These are phyloP conservation scores for Orbilia blumenaviensis DNA, from an alignment of 2,329 filamentous ascomycete species.

Conservation along the genomic window DNA sequence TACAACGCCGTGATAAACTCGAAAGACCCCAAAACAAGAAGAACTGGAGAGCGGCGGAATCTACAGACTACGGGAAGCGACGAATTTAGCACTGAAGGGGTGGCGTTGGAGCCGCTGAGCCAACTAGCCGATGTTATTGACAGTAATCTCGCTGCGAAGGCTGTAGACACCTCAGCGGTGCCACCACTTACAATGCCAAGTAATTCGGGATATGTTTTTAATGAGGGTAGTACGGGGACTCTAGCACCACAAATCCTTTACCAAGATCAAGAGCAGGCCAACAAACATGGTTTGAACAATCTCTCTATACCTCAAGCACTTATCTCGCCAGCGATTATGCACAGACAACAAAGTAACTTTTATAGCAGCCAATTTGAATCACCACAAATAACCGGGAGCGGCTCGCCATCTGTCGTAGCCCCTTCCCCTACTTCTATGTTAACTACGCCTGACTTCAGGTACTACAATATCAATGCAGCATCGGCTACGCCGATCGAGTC, in stretches of 20 bases:
- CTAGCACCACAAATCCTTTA: too few species aligned
- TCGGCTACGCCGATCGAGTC: not conserved
- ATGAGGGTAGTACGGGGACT: too few species aligned
- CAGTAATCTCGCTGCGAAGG: too few species aligned
- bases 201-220: too few species aligned
- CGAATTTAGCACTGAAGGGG: not conserved
- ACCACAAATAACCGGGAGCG: not conserved
- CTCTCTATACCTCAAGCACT: not conserved
- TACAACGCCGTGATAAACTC: conserved; percentile 16
- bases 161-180: too few species aligned
- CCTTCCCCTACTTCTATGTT: not conserved
- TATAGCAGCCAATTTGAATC: not conserved
- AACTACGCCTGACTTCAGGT: not conserved
- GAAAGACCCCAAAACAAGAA: not conserved
- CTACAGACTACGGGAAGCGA: not conserved
- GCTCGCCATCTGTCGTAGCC: not conserved
- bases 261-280: not conserved
- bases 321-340: not conserved
- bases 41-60: not conserved
- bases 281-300: not conserved
- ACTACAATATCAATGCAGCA: not conserved
- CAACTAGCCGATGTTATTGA: too few species aligned
- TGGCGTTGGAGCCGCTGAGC: not conserved
- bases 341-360: not conserved
- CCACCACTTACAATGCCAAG: too few species aligned